phyloP scores from a whole-genome alignment of 495 filamentous ascomycete genomes.

The Parmelia sp. region DNA sequence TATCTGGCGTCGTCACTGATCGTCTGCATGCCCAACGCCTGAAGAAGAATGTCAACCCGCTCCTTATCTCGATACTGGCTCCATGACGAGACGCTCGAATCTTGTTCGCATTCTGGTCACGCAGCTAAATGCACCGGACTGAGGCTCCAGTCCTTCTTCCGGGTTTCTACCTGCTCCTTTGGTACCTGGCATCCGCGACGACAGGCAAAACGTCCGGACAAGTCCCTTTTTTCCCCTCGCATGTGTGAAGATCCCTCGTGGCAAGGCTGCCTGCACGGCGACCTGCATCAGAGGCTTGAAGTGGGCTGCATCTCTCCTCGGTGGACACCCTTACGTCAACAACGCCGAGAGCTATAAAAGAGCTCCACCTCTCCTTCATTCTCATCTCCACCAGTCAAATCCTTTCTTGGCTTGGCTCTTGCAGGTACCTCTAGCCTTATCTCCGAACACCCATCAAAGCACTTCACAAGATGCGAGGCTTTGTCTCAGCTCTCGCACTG shows the following conservation, averaged over 20 bases:
- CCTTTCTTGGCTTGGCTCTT: background rate
- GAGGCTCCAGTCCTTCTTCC: background rate
- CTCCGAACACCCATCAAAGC: background rate
- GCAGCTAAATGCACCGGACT: background rate
- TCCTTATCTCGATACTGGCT: background rate
- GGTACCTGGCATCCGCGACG: background rate
- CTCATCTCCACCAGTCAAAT: background rate
- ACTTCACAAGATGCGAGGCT: slow-evolving; percentile 1
- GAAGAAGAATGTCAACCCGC: background rate
- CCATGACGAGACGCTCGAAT: background rate
- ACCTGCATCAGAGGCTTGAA: background rate
- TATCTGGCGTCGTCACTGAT: background rate
- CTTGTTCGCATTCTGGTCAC: background rate
- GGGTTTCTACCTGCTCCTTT: background rate
- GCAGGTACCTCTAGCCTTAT: background rate
- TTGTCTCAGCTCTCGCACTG: slow-evolving; percentile 4
- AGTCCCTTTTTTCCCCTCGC: background rate
- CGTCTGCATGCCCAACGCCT: background rate
- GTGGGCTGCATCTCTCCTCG: background rate
- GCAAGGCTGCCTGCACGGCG: background rate
- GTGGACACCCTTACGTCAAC: no score
- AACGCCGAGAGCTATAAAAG: background rate
- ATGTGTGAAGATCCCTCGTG: background rate
- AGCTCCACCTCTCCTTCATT: background rate
- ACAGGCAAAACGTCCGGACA: background rate